Evolutionary conservation across 148 eudicot species (phyloP).

Genomic region (Mesembryanthemum crystallinum): DNA sequence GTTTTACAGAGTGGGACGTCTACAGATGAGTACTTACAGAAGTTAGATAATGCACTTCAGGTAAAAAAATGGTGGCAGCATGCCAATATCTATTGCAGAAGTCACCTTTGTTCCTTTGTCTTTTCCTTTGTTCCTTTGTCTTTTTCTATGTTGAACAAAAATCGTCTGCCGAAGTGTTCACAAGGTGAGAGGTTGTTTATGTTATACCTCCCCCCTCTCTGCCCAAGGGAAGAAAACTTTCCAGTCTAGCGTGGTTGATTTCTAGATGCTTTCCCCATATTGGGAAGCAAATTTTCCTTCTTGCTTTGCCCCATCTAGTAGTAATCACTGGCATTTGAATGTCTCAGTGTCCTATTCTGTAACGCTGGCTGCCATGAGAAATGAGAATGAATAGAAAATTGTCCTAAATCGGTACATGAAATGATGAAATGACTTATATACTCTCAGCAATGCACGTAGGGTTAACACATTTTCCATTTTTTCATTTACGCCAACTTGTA

Average conservation of each 20-base stretch:
- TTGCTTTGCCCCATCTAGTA: neutral
- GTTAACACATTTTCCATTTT: neutral
- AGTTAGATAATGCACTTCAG: slow-evolving; percentile 79
- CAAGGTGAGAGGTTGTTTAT: too few relatives aligned
- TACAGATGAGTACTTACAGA: slow-evolving; percentile 68
- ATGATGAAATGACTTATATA: neutral
- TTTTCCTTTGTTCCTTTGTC: neutral
- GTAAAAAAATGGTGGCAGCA: slow-evolving; percentile 29
- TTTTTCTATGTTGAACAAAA: neutral
- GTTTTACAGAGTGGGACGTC: slow-evolving; percentile 67
- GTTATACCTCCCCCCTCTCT: too few relatives aligned
- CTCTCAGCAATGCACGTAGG: neutral
- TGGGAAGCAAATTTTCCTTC: neutral
- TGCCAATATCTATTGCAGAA: neutral
- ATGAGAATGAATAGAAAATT: neutral
- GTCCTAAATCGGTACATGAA: neutral
- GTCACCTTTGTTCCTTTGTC: neutral
- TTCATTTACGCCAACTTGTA: neutral
- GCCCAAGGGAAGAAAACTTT: neutral
- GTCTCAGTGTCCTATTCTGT: too few relatives aligned
- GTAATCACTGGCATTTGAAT: too few relatives aligned
- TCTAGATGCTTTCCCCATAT: neutral
- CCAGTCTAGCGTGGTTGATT: neutral
- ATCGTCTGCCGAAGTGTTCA: neutral
- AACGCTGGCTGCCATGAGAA: too few relatives aligned